Conservation (phyloP, 176 grass and related monocot genomes). For the Rhipidocladum racemiflorum region DNA sequence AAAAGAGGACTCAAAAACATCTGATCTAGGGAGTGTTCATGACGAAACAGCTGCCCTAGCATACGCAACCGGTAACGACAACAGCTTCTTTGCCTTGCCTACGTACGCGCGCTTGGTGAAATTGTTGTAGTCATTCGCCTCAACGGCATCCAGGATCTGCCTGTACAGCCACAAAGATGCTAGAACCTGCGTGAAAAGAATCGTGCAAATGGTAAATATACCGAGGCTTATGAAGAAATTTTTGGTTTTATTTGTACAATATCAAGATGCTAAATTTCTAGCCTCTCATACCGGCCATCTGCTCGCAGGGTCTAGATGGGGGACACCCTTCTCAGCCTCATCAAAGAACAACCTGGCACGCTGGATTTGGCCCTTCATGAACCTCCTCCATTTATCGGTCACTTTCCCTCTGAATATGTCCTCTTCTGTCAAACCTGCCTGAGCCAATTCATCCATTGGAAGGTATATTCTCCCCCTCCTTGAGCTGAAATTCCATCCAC, state of each 20-base stretch:
- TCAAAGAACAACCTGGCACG: constrained; percentile 85
- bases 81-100: constrained; percentile 79
- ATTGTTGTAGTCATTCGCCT: constrained; percentile 94
- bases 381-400: constrained; percentile 85
- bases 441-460: constrained; percentile 74
- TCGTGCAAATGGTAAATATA: not conserved
- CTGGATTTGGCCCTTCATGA: constrained; percentile 94
- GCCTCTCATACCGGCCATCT: constrained; percentile 78
- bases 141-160: constrained; percentile 88
- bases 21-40: constrained; percentile 27
- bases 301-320: constrained; percentile 69
- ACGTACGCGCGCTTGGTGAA: constrained; percentile 88
- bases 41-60: constrained; percentile 52
- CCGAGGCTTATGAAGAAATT: not conserved
- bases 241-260: not conserved
- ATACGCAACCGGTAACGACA: constrained; percentile 62
- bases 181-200: constrained; percentile 44
- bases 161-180: constrained; percentile 80
- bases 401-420: constrained; percentile 90
- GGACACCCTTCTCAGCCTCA: constrained; percentile 73
- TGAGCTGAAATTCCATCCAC: constrained; percentile 60
- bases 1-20: not conserved
- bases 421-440: constrained; percentile 67
- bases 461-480: constrained; percentile 97
- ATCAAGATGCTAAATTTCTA: not conserved